Conservation (phyloP, 2,329 filamentous ascomycete species). For the Ascocoryne sarcoides region DNA sequence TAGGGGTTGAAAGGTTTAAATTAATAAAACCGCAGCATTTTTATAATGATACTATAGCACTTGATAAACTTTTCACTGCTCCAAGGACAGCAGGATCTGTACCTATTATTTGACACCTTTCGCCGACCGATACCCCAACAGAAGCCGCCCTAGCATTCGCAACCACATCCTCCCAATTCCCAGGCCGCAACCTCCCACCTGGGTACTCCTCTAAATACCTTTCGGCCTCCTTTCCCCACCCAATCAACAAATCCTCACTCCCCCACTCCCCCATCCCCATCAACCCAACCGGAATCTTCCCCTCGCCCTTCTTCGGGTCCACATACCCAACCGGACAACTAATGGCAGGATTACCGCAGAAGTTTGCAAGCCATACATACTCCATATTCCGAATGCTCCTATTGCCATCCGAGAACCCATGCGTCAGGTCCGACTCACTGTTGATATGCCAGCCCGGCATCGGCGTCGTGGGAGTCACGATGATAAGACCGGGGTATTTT, state of each 20-base stretch:
- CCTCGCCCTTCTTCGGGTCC: conserved; percentile 34
- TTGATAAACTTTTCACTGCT: too few species aligned
- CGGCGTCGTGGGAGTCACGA: conserved; percentile 71
- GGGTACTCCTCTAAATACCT: conserved; percentile 42
- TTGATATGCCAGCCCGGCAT: conserved; percentile 63
- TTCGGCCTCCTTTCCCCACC: conserved; percentile 51
- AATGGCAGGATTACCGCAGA: conserved; percentile 68
- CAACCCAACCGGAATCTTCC: conserved; percentile 51
- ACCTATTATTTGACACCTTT: too few species aligned
- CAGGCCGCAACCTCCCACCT: conserved; percentile 42
- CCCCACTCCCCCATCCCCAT: conserved; percentile 62
- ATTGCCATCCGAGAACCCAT: conserved; percentile 70
- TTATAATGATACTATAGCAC: too few species aligned
- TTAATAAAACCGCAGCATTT: too few species aligned
- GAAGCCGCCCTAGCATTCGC: conserved; percentile 29
- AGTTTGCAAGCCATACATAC: conserved; percentile 80
- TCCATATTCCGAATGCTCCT: conserved; percentile 69
- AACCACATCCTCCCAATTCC: conserved; percentile 51
- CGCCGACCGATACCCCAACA: too few species aligned
- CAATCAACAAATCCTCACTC: conserved; percentile 51
- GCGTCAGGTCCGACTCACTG: conserved; percentile 45
- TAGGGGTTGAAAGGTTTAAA: too few species aligned
- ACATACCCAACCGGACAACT: conserved; percentile 68
- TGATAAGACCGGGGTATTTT: conserved; percentile 63
- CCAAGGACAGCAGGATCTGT: too few species aligned